Evolutionary conservation across 2,329 filamentous ascomycete species (phyloP).

Genomic region (Coleophoma cylindrospora): DNA sequence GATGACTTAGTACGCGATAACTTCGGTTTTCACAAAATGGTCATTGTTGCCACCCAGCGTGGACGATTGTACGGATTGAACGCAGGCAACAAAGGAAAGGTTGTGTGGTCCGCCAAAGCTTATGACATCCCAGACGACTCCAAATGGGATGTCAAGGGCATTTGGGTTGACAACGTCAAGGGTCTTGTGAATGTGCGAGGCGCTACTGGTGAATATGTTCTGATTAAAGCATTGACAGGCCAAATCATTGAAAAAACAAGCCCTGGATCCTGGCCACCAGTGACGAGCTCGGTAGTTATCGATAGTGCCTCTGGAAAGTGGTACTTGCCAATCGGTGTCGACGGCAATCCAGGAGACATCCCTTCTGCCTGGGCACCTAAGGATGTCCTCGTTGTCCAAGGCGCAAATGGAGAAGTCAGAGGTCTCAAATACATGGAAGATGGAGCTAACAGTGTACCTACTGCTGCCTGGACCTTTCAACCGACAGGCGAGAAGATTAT

Average conservation of each 20-base stretch:
- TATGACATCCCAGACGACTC: conserved; percentile 49
- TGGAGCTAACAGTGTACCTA: conserved; percentile 34
- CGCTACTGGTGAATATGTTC: conserved; percentile 54
- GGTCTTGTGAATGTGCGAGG: conserved; percentile 33
- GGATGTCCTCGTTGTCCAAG: conserved; percentile 49
- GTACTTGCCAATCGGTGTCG: conserved; percentile 46
- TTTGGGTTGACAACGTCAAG: conserved; percentile 54
- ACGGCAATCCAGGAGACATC: conserved; percentile 43
- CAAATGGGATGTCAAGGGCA: conserved; percentile 62
- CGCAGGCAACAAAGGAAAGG: conserved; percentile 64
- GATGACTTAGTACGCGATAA: conserved; percentile 57
- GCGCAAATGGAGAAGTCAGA: conserved; percentile 42
- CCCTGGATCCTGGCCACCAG: conserved; percentile 31
- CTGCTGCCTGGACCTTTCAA: conserved; percentile 68
- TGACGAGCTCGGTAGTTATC: conserved; percentile 45
- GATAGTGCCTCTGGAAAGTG: conserved; percentile 46
- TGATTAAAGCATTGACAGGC: conserved; percentile 49
- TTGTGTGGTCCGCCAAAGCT: conserved; percentile 71
- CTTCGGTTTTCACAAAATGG: conserved; percentile 86
- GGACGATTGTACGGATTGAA: conserved; percentile 80
- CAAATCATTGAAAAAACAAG: conserved; percentile 38
- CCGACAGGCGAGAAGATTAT: conserved; percentile 66
- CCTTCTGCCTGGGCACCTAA: conserved; percentile 41
- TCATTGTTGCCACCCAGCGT: conserved; percentile 73
- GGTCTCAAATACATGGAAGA: conserved; percentile 47